Conservation (phyloP, 257 asterid species). For the Jacaranda mimosifolia region DNA sequence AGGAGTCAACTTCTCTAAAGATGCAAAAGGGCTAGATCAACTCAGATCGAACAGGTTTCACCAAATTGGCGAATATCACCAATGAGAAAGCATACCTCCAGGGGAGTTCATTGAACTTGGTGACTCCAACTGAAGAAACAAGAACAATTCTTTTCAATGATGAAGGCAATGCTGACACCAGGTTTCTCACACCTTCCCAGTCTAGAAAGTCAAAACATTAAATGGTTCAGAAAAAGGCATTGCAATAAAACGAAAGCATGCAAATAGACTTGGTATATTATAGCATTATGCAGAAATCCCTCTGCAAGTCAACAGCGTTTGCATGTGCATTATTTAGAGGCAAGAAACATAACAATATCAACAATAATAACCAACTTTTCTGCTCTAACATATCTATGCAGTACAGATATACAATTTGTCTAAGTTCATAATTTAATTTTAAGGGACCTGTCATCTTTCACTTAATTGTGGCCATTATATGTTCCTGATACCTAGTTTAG, state of each 20-base stretch:
- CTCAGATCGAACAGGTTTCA: conserved; percentile 15
- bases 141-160: conserved; percentile 82
- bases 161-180: conserved; percentile 73
- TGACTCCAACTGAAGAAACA: conserved; percentile 94
- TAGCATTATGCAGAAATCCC: background rate
- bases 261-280: background rate
- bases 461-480: conserved; percentile 2
- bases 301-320: conserved; percentile 2
- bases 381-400: background rate
- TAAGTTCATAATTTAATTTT: background rate
- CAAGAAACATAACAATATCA: background rate
- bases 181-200: conserved; percentile 98
- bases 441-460: conserved; percentile 14
- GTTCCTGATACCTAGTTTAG: background rate
- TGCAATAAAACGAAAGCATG: background rate
- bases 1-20: background rate
- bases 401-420: background rate
- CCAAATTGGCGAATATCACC: conserved; percentile 5
- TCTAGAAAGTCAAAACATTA: conserved; percentile 51
- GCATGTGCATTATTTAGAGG: background rate
- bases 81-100: conserved; percentile 74
- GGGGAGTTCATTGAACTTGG: conserved; percentile 86
- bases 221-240: conserved; percentile 15
- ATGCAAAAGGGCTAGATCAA: background rate
- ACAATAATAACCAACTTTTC: conserved; percentile 12